These are phyloP conservation scores for Termitomyces sp. DNA, from an alignment of 768 basidiomycete species.

Conservation along the genomic window DNA sequence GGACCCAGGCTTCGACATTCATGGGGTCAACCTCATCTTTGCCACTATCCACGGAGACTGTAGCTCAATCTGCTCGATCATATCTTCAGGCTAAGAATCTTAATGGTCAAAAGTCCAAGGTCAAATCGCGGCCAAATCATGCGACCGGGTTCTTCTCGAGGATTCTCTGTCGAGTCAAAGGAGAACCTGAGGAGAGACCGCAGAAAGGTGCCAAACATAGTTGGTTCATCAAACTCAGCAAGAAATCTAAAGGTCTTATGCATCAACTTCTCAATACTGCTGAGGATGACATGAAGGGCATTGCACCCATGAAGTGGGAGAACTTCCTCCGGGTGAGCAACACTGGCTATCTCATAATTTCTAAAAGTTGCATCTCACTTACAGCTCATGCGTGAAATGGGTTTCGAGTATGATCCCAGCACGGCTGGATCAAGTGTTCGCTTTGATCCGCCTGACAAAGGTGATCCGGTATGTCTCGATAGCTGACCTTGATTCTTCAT, in stretches of 20 bases:
- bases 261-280: conserved; percentile 59
- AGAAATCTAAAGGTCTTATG: conserved; percentile 58
- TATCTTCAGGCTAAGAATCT: conserved; percentile 52
- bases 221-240: conserved; percentile 55
- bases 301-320: conserved; percentile 73
- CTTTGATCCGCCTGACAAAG: conserved; percentile 66
- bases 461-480: conserved; percentile 31
- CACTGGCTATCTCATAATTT: neutral
- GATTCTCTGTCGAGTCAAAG: conserved; percentile 27
- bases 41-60: conserved; percentile 39
- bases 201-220: conserved; percentile 43
- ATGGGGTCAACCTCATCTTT: conserved; percentile 27
- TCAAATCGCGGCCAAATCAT: conserved; percentile 66
- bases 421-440: conserved; percentile 82
- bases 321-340: conserved; percentile 61
- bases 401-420: conserved; percentile 67
- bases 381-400: conserved; percentile 77
- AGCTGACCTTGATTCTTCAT: neutral
- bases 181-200: conserved; percentile 34
- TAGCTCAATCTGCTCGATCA: conserved; percentile 66
- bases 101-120: conserved; percentile 52
- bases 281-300: conserved; percentile 51
- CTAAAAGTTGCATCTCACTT: neutral
- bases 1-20: conserved; percentile 19
- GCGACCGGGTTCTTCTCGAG: conserved; percentile 52